Evolutionary conservation across 305 asterid species (phyloP), one percentile per base, ranked within the genome.

Genomic region (Coffea humblotiana): DNA sequence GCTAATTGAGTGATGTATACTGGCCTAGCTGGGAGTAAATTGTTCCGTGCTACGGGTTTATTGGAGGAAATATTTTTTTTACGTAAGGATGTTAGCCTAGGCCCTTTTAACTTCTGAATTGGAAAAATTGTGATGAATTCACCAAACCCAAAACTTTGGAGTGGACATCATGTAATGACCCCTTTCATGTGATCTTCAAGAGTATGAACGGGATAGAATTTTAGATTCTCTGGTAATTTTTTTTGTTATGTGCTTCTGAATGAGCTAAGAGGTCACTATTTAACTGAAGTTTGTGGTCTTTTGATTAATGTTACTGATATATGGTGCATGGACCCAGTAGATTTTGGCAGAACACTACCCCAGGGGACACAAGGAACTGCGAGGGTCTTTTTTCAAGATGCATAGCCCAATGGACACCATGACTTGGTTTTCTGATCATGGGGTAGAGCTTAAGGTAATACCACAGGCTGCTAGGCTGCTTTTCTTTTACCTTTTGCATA

Each of bases 391-490:
- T 88, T 95, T 95, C 90, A 89, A 77, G 75, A 76, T 79, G 78
- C 98, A 95, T 77, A 90, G 98, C 78, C 98, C 99, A n/a, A 75
- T 74, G 82, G 99, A 95, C 87, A 92, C 98, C 48, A 93, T 95
- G 95, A 88, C 91, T n/a, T 95, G 99, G 99, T 95, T 95, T 87
- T 83, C 89, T 13, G 90, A 93, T 63, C 94, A 67, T 74, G 98
- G 99, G 32, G 97, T 95, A 51, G 90, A 85, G 77, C 89, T 95
- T 66, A 95, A 92, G 95, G 99, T 90, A 80, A 77, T 79, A 32
- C 61, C 71, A 74, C 23, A 74, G 56, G 71, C 72, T 81, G 73
- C 81, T 54, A 1, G 60, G 63, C 32, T 76, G 37, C 67, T 71
- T 35, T 71, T 63, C 76, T 72, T 69, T 66, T 77, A 23, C 65